These are phyloP conservation scores for Erythrobasidium yunnanense DNA, from an alignment of 768 basidiomycete species.

Conservation along the genomic window DNA sequence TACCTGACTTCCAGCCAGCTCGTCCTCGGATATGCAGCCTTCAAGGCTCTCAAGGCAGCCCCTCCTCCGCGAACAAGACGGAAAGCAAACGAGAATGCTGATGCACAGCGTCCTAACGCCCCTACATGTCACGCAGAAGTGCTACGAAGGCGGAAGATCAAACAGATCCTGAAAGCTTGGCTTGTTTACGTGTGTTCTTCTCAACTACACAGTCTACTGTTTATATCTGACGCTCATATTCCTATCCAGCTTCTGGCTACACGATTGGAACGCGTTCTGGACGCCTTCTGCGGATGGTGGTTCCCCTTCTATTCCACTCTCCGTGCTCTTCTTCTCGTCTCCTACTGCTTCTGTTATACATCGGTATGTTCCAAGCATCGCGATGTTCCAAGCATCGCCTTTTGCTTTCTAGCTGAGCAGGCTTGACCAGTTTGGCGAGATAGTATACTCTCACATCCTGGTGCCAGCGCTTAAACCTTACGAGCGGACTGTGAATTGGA, in stretches of 20 bases:
- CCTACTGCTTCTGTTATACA: background rate
- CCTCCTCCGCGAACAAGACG: slow-evolving; percentile 4
- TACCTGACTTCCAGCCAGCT: background rate
- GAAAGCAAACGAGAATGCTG: background rate
- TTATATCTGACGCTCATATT: background rate
- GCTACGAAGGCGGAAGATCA: slow-evolving; percentile 1
- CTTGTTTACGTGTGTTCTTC: slow-evolving; percentile 7
- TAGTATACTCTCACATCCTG: slow-evolving; percentile 4
- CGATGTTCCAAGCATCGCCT: background rate
- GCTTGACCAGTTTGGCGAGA: background rate
- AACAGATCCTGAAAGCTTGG: slow-evolving; percentile 6
- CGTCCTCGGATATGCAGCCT: slow-evolving; percentile 5
- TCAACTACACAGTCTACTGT: background rate
- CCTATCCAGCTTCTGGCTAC: background rate
- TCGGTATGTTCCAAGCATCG: background rate
- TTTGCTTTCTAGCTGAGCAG: background rate
- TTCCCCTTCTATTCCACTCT: slow-evolving; percentile 9
- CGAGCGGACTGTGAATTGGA: background rate
- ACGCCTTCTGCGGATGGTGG: background rate
- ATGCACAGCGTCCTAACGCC: background rate
- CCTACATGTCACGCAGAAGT: background rate
- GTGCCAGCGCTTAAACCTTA: slow-evolving; percentile 1
- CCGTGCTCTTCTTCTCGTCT: background rate
- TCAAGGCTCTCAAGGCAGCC: slow-evolving; percentile 13
- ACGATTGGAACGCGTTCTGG: background rate